Percentiles rank a stretch among this genome's conserved stretches.
phyloP scores from a whole-genome alignment of 768 basidiomycete species.

The Mycena floridula region DNA sequence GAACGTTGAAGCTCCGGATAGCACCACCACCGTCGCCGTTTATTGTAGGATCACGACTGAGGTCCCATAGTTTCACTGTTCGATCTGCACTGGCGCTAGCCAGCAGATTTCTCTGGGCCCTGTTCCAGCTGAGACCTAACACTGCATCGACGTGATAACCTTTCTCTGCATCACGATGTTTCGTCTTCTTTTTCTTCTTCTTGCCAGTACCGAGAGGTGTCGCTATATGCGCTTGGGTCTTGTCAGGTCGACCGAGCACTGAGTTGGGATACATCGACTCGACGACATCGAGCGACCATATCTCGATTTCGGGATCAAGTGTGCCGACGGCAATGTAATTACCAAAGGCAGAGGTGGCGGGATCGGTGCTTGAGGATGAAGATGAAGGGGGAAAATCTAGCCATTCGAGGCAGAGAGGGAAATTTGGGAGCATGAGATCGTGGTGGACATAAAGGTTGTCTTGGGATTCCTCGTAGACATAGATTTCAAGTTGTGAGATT shows the following conservation, averaged over 20 bases:
- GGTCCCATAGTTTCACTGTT: slow-evolving; percentile 97
- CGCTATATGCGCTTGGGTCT: slow-evolving; percentile 73
- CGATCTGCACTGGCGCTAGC: slow-evolving; percentile 91
- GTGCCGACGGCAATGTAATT: slow-evolving; percentile 97
- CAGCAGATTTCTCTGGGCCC: slow-evolving; percentile 79
- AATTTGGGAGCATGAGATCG: slow-evolving; percentile 95
- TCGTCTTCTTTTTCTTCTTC: slow-evolving; percentile 89
- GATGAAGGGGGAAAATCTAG: slow-evolving; percentile 86
- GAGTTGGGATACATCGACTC: slow-evolving; percentile 93
- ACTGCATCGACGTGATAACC: slow-evolving; percentile 92
- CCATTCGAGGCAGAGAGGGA: slow-evolving; percentile 99
- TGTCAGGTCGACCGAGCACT: slow-evolving; percentile 86
- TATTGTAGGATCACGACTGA: slow-evolving; percentile 58
- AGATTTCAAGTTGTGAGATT: slow-evolving; percentile 91
- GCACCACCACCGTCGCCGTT: slow-evolving; percentile 53
- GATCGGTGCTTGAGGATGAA: slow-evolving; percentile 28
- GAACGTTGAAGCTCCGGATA: slow-evolving; percentile 78
- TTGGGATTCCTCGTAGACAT: slow-evolving; percentile 89
- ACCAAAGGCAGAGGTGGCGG: slow-evolving; percentile 41
- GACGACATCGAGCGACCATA: slow-evolving; percentile 92
- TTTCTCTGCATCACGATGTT: slow-evolving; percentile 52
- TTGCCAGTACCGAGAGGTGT: slow-evolving; percentile 86
- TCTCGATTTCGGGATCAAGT: slow-evolving; percentile 96
- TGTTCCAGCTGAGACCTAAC: slow-evolving; percentile 92
- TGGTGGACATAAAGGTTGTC: slow-evolving; percentile 96